phyloP scores from a whole-genome alignment of 345 rosid genomes.

The Salix brachista region DNA sequence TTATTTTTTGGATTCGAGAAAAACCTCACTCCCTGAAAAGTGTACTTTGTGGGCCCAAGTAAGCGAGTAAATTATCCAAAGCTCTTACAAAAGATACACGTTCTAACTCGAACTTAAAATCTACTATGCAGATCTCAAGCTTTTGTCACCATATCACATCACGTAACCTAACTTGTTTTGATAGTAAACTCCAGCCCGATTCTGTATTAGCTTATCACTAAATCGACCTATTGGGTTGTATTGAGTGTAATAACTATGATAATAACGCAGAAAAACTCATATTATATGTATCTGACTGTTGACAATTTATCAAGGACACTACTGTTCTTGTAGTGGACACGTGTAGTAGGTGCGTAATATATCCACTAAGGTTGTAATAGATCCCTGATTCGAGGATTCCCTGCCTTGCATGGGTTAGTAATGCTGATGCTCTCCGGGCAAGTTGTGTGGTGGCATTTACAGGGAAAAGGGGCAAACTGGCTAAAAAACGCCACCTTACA shows the following conservation, averaged over 20 bases:
- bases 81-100: too few species aligned
- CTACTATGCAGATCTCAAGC: too few species aligned
- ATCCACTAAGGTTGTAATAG: neutral
- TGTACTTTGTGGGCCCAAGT: rapidly evolving
- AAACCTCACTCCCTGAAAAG: rapidly evolving
- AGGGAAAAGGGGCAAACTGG: neutral
- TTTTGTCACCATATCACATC: rapidly evolving
- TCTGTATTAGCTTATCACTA: too few species aligned
- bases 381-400: neutral
- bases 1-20: too few species aligned
- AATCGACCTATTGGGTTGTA: too few species aligned
- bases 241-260: too few species aligned
- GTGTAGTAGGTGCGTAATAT: neutral
- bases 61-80: too few species aligned
- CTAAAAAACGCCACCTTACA: neutral
- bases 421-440: neutral
- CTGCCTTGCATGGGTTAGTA: neutral
- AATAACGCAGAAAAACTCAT: too few species aligned
- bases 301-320: neutral
- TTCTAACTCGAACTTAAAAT: too few species aligned
- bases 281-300: neutral
- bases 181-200: too few species aligned
- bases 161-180: too few species aligned
- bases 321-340: neutral
- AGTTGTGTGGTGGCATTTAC: neutral